phyloP scores from a whole-genome alignment of 148 eudicot genomes.

The Cornus controversa region DNA sequence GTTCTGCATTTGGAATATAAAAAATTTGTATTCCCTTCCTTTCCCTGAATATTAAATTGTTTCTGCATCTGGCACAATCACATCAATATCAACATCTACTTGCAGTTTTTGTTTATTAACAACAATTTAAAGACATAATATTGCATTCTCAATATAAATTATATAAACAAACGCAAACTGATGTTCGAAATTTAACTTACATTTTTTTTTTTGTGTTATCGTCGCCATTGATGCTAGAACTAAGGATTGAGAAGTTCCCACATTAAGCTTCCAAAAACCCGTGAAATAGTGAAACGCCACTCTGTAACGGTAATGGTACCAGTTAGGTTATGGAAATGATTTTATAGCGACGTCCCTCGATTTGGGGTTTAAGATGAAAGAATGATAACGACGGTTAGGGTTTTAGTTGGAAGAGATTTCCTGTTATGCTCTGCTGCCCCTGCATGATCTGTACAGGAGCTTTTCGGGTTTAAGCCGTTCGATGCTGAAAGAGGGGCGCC shows the following conservation, averaged over 20 bases:
- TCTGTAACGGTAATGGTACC: not conserved
- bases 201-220: not conserved
- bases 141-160: not conserved
- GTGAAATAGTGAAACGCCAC: not conserved
- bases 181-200: not conserved
- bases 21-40: not conserved
- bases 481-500: too few species aligned
- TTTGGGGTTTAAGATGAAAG: not conserved
- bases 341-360: not conserved
- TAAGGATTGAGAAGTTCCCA: not conserved
- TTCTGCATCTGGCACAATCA: not conserved
- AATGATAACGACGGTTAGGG: not conserved
- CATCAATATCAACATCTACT: not conserved
- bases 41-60: not conserved
- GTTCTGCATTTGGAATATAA: not conserved
- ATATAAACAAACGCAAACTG: not conserved
- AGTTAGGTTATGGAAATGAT: too few species aligned
- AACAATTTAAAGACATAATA: not conserved
- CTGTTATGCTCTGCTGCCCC: not conserved
- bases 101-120: not conserved
- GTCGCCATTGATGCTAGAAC: not conserved
- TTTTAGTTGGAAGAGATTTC: not conserved
- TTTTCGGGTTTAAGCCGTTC: not conserved
- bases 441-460: not conserved
- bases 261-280: not conserved